These are phyloP conservation scores for Cocos nucifera DNA, from an alignment of 176 grass and related monocot genomes.

Conservation along the genomic window DNA sequence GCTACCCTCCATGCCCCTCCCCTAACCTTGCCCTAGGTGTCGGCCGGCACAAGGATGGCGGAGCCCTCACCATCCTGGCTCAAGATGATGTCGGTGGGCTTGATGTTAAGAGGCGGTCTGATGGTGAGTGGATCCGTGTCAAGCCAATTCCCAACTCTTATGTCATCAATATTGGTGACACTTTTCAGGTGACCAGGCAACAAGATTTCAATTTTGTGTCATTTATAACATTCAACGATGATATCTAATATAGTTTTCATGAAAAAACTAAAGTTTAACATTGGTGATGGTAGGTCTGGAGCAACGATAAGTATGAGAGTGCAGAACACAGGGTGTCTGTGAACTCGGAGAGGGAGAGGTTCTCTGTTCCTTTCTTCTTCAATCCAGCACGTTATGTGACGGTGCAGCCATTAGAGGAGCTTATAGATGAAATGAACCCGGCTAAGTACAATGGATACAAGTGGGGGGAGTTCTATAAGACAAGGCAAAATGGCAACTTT, in stretches of 20 bases:
- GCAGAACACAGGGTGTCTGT: conserved; percentile 64
- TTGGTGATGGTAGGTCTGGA: conserved; percentile 43
- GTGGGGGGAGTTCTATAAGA: conserved; percentile 54
- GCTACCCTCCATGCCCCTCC: conserved; percentile 80
- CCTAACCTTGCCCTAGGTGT: conserved; percentile 71
- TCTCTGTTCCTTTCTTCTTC: conserved; percentile 69
- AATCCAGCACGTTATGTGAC: conserved; percentile 36
- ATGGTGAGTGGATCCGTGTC: conserved; percentile 77
- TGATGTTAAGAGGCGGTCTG: conserved; percentile 53
- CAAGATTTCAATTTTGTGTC: no score
- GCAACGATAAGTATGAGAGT: conserved; percentile 82
- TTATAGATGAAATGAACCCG: conserved; percentile 31
- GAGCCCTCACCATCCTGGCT: conserved; percentile 68
- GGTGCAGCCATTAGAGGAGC: conserved; percentile 46
- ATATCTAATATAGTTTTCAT: no score
- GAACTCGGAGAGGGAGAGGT: conserved; percentile 49
- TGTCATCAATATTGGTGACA: conserved; percentile 69
- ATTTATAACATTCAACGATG: no score
- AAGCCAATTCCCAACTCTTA: conserved; percentile 46
- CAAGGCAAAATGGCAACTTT: conserved; percentile 58
- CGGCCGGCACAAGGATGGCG: conserved; percentile 78
- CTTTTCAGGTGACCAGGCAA: conserved; percentile 34
- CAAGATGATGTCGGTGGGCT: conserved; percentile 76
- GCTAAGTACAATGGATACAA: conserved; percentile 39
- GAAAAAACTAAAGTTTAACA: no score